These are phyloP conservation scores for Colletotrichum spinosum DNA, from an alignment of 2,329 filamentous ascomycete genomes.

Conservation along the genomic window DNA sequence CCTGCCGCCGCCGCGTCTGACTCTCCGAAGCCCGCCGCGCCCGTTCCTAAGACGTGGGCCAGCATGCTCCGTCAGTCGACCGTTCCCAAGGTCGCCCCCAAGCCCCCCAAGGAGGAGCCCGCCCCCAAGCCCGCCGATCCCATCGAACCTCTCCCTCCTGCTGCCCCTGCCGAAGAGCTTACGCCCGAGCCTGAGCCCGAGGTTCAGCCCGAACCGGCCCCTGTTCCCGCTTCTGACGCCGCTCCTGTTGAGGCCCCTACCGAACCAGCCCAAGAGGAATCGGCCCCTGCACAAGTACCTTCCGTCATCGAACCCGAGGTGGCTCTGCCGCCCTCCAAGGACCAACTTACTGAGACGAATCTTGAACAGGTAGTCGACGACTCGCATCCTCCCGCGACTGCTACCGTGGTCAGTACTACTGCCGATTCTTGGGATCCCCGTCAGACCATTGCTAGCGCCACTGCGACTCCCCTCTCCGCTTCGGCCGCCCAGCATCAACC, in stretches of 20 bases:
- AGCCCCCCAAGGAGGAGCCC: constrained; percentile 60
- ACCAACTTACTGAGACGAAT: constrained; percentile 90
- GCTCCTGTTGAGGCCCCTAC: constrained; percentile 44
- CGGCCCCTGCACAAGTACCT: constrained; percentile 41
- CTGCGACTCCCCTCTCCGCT: constrained; percentile 74
- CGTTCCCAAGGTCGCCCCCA: constrained; percentile 67
- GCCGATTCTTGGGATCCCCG: constrained; percentile 86
- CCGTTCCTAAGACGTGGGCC: constrained; percentile 74
- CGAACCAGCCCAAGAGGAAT: constrained; percentile 42
- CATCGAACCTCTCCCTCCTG: constrained; percentile 51
- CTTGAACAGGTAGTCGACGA: constrained; percentile 89
- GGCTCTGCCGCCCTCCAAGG: constrained; percentile 76
- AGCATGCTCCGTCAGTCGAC: constrained; percentile 77
- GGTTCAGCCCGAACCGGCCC: constrained; percentile 48
- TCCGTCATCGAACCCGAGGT: constrained; percentile 62
- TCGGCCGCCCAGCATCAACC: constrained; percentile 67
- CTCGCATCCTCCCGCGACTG: constrained; percentile 80
- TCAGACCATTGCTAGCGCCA: constrained; percentile 67
- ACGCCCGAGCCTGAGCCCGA: constrained; percentile 48
- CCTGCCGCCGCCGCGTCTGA: constrained; percentile 50
- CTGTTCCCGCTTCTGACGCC: too few relatives aligned
- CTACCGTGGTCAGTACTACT: constrained; percentile 88
- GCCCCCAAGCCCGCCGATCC: constrained; percentile 59
- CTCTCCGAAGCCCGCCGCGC: constrained; percentile 51
- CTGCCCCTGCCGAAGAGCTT: constrained; percentile 41